Evolutionary conservation across 73 alveolate species (phyloP).

Genomic region (Stentor coeruleus): DNA sequence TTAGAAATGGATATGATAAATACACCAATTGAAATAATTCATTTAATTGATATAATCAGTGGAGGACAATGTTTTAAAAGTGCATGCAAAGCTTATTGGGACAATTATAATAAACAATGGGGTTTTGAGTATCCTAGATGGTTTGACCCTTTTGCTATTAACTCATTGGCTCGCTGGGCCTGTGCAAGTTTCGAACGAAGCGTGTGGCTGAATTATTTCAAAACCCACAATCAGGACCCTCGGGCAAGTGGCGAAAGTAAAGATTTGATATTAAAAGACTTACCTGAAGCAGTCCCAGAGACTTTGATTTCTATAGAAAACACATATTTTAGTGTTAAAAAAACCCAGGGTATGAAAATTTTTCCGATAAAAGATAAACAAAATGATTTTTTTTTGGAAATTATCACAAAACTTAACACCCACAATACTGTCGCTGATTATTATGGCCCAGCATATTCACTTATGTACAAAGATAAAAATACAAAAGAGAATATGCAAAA

Average conservation of each 20-base stretch:
- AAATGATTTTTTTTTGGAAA: too few relatives aligned
- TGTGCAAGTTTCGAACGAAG: conserved; percentile 13
- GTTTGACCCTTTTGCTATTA: background rate
- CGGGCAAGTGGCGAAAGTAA: background rate
- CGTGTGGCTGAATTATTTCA: background rate
- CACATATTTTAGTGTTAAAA: too few relatives aligned
- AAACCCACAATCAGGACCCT: conserved; percentile 3
- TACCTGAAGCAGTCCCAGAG: too few relatives aligned
- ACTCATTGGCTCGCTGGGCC: conserved; percentile 18
- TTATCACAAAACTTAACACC: too few relatives aligned
- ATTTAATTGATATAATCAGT: background rate
- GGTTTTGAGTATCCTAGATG: conserved; percentile 13
- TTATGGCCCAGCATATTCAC: too few relatives aligned
- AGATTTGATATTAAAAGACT: too few relatives aligned
- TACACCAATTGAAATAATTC: background rate
- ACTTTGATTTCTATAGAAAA: too few relatives aligned
- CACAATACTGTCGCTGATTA: too few relatives aligned
- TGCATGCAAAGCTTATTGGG: conserved; percentile 25
- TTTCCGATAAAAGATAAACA: too few relatives aligned
- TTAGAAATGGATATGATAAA: background rate
- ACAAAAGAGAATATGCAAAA: too few relatives aligned
- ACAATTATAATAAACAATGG: background rate
- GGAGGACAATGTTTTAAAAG: background rate
- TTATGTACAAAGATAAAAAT: too few relatives aligned
- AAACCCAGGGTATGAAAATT: too few relatives aligned